Conservation (phyloP, 78 protist species). For the Speleostelium caveatum region DNA sequence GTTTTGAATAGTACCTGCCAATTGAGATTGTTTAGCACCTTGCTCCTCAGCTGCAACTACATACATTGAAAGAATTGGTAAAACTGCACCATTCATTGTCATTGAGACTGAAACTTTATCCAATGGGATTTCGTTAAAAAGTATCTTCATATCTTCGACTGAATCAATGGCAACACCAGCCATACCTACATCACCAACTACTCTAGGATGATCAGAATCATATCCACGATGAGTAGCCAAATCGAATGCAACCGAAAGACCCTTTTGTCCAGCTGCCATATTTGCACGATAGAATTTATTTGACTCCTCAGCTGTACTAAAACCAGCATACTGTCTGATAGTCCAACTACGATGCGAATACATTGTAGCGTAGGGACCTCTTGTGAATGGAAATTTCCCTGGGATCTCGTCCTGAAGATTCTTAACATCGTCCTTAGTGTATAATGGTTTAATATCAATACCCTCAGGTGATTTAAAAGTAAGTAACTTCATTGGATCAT, state of each 20-base stretch:
- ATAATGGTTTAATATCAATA: conserved; percentile 89
- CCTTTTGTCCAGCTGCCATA: conserved; percentile 95
- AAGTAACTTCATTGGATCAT: conserved; percentile 37
- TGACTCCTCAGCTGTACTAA: conserved; percentile 97
- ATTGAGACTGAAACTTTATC: conserved; percentile 91
- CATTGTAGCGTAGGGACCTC: conserved; percentile 99
- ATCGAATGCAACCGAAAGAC: conserved; percentile 98
- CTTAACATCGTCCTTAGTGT: conserved; percentile 75
- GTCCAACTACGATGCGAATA: conserved; percentile 97
- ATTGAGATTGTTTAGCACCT: conserved; percentile 90
- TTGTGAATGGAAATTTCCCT: conserved; percentile 95
- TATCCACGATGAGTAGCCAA: conserved; percentile 99
- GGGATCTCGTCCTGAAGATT: conserved; percentile 71
- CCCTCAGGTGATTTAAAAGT: conserved; percentile 75
- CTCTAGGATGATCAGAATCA: conserved; percentile 97
- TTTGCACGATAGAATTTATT: conserved; percentile 94
- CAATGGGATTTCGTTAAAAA: conserved; percentile 70
- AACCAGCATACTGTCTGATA: conserved; percentile 97
- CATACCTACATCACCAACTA: conserved; percentile 98
- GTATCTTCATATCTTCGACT: conserved; percentile 96
- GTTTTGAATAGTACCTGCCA: conserved; percentile 98
- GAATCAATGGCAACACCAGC: conserved; percentile 99
- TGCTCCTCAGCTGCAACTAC: conserved; percentile 94
- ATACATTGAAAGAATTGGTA: conserved; percentile 97
- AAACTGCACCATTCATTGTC: conserved; percentile 99